Base-by-base conservation (phyloP, 78 protist genomes). In the Pirum gemmata region DNA sequence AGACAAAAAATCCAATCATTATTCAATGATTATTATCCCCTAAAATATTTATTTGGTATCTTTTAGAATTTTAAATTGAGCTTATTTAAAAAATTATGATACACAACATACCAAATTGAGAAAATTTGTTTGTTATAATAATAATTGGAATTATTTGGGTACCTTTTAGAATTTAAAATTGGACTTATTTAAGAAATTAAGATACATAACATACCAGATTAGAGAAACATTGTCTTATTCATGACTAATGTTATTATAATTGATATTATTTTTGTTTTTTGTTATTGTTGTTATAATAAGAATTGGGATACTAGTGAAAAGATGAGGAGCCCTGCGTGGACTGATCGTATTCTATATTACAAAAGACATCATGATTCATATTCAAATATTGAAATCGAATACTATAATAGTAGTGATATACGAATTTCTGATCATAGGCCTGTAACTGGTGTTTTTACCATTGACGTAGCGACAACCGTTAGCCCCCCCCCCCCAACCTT, bases 241-340 rank as follows among this genome's bases (percentile, higher is more conserved):
- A n/a, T n/a, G n/a, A n/a, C n/a, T n/a, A n/a, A n/a, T n/a, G n/a
- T n/a, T n/a, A n/a, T n/a, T n/a, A n/a, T n/a, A n/a, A n/a, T n/a
- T n/a, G n/a, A n/a, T n/a, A n/a, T 76, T 13, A 2, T 13, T 21
- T 37, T 37, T 37, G 2, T 38, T 13, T 27, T 0, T 80, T 80
- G 29, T 33, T 31, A n/a, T 61, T 29, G 13, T 0, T 33, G 34
- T 27, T 80, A n/a, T 36, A 36, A 35, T 73, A 87, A 41, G 40
- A n/a, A 21, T 1, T 95, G 91, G 38, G 96, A 93, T 83, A 86
- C 93, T 0, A 90, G 94, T 73, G 95, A 93, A 79, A 92, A 92
- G 90, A 82, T 67, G 39, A 87, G 97, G 41, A 79, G 90, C 18
- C 97, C 97, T n/a, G 93, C 97, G 26, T 95, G 97, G 97, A 83